phyloP scores from a whole-genome alignment of 2,329 filamentous ascomycete species.

The Mollisiaceae sp. region DNA sequence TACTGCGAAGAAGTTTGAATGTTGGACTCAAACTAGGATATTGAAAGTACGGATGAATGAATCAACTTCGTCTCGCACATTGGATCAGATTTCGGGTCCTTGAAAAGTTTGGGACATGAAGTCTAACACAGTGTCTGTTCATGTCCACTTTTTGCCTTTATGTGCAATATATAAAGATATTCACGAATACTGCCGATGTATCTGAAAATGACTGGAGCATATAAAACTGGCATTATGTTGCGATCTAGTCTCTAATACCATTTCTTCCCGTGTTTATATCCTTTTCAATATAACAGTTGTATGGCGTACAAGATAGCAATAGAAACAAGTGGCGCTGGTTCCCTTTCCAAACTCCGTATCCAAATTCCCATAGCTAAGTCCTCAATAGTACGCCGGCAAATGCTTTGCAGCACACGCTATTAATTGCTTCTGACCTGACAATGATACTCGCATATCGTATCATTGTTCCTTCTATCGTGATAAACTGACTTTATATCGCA shows the following conservation, averaged over 20 bases:
- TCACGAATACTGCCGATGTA: not conserved
- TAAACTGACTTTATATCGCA: not conserved
- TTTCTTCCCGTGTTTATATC: constrained; percentile 8
- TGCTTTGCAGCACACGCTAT: constrained; percentile 17
- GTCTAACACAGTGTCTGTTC: too few species aligned
- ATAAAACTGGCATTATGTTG: constrained; percentile 8
- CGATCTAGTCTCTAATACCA: constrained; percentile 10
- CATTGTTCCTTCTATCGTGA: not conserved
- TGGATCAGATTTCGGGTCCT: not conserved
- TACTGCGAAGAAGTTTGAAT: not conserved
- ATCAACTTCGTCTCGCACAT: not conserved
- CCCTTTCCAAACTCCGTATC: constrained; percentile 15
- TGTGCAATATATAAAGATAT: not conserved
- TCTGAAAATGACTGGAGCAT: not conserved
- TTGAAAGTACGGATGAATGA: not conserved
- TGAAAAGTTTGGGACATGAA: not conserved
- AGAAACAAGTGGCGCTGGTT: constrained; percentile 25
- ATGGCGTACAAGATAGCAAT: constrained; percentile 6
- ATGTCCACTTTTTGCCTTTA: not conserved
- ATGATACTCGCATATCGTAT: constrained; percentile 16
- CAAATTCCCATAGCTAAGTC: not conserved
- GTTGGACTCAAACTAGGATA: not conserved
- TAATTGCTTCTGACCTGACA: constrained; percentile 4
- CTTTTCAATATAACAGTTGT: not conserved
- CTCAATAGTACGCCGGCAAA: constrained; percentile 16